These are phyloP conservation scores for Pseudogymnoascus sp. DNA, from an alignment of 2,329 filamentous ascomycete species.

Conservation along the genomic window DNA sequence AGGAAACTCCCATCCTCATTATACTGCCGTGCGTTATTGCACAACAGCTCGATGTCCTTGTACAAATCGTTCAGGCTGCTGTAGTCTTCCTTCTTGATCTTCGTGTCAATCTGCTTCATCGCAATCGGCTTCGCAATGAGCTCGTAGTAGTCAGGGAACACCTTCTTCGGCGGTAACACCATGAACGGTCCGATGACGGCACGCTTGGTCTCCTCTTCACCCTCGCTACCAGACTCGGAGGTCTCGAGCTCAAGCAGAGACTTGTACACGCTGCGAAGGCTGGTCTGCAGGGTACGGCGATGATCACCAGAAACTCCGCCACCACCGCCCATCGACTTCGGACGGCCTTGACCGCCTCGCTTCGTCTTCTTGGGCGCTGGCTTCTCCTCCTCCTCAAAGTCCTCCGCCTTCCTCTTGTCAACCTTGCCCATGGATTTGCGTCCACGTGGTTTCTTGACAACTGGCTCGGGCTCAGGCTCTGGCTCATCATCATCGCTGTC, in stretches of 20 bases:
- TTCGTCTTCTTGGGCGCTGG: constrained; percentile 72
- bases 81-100: constrained; percentile 96
- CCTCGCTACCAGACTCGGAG: constrained; percentile 49
- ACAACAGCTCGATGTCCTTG: constrained; percentile 74
- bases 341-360: constrained; percentile 61
- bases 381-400: constrained; percentile 64
- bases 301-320: constrained; percentile 51
- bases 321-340: constrained; percentile 44
- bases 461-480: constrained; percentile 43
- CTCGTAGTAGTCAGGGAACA: constrained; percentile 92
- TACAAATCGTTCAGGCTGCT: constrained; percentile 70
- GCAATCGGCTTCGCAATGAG: constrained; percentile 89
- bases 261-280: constrained; percentile 70
- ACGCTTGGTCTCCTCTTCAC: constrained; percentile 47
- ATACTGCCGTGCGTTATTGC: constrained; percentile 86
- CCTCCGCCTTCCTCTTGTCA: constrained; percentile 79
- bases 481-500: constrained; percentile 50
- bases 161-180: constrained; percentile 77
- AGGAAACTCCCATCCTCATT: constrained; percentile 93
- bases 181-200: constrained; percentile 91
- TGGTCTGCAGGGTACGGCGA: constrained; percentile 69
- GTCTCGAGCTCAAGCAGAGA: constrained; percentile 68
- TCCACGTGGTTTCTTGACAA: constrained; percentile 66
- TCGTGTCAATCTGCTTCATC: constrained; percentile 89
- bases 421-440: constrained; percentile 65